Conservation (phyloP, 164 flowering plant genomes). For the Malania oleifera region DNA sequence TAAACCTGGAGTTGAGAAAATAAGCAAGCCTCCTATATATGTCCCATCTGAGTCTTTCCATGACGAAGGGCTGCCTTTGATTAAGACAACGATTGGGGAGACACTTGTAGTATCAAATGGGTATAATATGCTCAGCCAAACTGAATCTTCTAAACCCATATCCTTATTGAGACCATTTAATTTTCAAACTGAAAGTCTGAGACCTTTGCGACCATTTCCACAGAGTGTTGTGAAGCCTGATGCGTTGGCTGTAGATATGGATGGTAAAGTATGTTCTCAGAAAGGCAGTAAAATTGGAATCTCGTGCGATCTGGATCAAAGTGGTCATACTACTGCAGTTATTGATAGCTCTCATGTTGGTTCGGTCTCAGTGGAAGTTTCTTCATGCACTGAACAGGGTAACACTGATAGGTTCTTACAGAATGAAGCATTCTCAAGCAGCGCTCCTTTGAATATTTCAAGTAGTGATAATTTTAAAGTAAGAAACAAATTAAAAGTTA, state of each 20-base stretch:
- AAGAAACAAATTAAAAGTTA: conserved; percentile 9
- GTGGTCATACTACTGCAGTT: conserved; percentile 5
- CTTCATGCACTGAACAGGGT: conserved; percentile 10
- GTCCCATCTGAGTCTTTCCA: conserved; percentile 4
- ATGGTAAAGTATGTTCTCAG: conserved; percentile 3
- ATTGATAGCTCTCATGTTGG: conserved; percentile 9
- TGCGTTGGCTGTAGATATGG: not conserved
- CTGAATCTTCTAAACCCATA: conserved; percentile 11
- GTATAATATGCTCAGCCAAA: conserved; percentile 2
- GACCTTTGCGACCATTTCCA: conserved; percentile 7
- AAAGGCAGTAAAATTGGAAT: conserved; percentile 10
- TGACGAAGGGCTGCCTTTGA: conserved; percentile 6
- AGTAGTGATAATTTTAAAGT: conserved; percentile 3
- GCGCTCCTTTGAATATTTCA: conserved; percentile 1
- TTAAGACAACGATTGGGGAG: conserved; percentile 4
- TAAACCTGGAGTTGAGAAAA: conserved; percentile 1
- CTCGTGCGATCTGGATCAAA: conserved; percentile 11
- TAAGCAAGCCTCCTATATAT: conserved; percentile 1
- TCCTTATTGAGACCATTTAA: conserved; percentile 1
- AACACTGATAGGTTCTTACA: conserved; percentile 10
- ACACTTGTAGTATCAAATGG: conserved; percentile 2
- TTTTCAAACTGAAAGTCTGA: conserved; percentile 8
- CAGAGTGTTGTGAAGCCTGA: conserved; percentile 4
- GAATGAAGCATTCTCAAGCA: conserved; percentile 11
- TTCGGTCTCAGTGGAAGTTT: conserved; percentile 5